Base-by-base conservation (phyloP, 805 yeast genomes). In the Lachancea quebecensis region DNA sequence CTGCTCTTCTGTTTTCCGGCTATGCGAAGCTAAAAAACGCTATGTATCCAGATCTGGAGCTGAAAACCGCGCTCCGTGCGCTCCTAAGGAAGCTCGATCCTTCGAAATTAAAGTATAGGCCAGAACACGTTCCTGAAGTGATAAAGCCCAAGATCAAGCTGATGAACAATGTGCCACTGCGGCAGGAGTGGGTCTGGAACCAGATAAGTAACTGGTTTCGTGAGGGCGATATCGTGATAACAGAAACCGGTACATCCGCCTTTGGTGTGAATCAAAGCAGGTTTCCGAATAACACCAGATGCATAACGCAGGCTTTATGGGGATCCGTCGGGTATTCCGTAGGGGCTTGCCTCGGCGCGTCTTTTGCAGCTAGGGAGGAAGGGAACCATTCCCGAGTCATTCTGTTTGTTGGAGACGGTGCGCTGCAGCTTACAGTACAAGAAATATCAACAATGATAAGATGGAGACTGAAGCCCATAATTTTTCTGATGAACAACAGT, bases 181-280 rank as follows among this genome's bases (percentile, higher is more conserved):
- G 66, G 35, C 78, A 74, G 57, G 65, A 67, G 37, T 70, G 72
- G 65, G 64, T 75, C 35, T 75, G 83, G 79, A 67, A 73, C 39
- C 68, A 75, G 41, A 64, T 80, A 30, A 68, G 77, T 7, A 59
- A 68, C 12, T 74, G 78, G 73, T 69, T 81, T 45, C 66, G 67
- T 51, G 75, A 73, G 44, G 78, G 79, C 14, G 86, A 80, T 60
- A 66, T 78, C 18, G 67, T 80, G 11, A 72, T 80, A 35, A 73
- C 81, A 10, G 86, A 80, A 56, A 78, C 83, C 38, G 85, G 86
- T 52, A 78, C 86, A 9, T 77, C 83, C 6, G 71, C 83, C 3
- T 79, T 80, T 52, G 82, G 84, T 40, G 70, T 78, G 27, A 71
- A 77, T 39, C 81, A 78, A 51, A 67, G 82, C 12, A 60, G 65